These are phyloP conservation scores for Austroboletus niveus DNA, from an alignment of 1,284 basidiomycete genomes.

Conservation along the genomic window DNA sequence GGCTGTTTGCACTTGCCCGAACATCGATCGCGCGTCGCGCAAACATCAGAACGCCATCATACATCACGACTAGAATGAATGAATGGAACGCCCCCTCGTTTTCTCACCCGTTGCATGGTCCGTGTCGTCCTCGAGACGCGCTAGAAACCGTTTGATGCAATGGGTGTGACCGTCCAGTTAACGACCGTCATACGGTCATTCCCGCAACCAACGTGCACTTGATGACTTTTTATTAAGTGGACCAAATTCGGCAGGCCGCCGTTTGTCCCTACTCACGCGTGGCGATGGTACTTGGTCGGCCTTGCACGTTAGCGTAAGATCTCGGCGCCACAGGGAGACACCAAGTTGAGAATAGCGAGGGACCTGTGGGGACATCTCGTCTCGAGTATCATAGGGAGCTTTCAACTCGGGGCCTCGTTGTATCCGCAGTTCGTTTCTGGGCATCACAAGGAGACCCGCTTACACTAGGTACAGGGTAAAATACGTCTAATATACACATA, in stretches of 20 bases:
- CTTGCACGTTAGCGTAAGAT: conserved; percentile 6
- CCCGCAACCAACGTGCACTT: background rate
- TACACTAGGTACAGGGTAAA: background rate
- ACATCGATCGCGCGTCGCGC: too few species aligned
- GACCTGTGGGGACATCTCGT: background rate
- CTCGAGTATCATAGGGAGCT: background rate
- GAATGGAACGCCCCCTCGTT: background rate
- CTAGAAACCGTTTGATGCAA: conserved; percentile 3
- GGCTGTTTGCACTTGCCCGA: background rate
- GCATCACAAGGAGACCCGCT: background rate
- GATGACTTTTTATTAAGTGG: background rate
- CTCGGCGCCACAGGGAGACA: background rate
- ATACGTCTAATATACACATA: background rate
- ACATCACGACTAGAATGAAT: too few species aligned
- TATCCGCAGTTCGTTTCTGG: too few species aligned
- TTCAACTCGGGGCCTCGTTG: too few species aligned
- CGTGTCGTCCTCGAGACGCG: background rate
- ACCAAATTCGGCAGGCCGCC: background rate
- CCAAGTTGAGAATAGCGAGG: conserved; percentile 1
- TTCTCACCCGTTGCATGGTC: background rate
- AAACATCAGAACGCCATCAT: too few species aligned
- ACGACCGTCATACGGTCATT: conserved; percentile 2
- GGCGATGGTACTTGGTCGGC: background rate
- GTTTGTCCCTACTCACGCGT: background rate
- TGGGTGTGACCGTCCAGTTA: background rate